phyloP scores from a whole-genome alignment of 208 protist species.

The Leishmania arabica region DNA sequence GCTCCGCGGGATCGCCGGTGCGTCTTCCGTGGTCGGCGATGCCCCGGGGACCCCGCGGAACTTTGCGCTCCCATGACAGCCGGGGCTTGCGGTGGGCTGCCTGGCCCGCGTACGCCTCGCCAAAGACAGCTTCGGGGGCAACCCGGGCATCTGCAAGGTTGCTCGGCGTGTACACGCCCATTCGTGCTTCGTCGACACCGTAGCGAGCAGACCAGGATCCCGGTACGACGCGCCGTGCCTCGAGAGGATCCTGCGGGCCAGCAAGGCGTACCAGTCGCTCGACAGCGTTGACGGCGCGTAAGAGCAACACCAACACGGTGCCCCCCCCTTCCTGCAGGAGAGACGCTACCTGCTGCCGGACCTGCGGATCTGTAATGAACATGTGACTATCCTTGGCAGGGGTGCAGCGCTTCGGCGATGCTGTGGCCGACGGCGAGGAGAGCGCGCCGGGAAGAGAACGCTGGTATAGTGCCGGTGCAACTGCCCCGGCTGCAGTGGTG shows the following conservation, averaged over 20 bases:
- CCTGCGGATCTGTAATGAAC: constrained; percentile 1
- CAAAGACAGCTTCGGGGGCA: constrained; percentile 61
- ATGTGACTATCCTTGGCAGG: constrained; percentile 1
- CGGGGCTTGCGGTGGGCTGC: neutral
- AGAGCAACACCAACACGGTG: constrained; percentile 59
- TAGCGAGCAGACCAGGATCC: constrained; percentile 56
- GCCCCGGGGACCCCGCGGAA: neutral
- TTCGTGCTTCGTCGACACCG: constrained; percentile 56
- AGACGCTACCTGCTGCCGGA: constrained; percentile 41
- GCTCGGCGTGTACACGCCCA: constrained; percentile 64
- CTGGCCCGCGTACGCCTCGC: constrained; percentile 28
- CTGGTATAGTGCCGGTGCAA: neutral
- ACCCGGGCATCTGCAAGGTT: constrained; percentile 52
- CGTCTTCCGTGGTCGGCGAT: neutral
- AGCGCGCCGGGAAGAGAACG: neutral
- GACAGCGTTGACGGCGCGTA: constrained; percentile 61
- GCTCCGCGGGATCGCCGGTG: constrained; percentile 4
- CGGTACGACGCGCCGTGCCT: constrained; percentile 52
- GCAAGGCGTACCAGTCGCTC: constrained; percentile 59
- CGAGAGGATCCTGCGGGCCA: constrained; percentile 66
- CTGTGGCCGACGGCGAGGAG: neutral
- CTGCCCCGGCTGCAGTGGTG: neutral
- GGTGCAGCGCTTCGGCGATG: neutral
- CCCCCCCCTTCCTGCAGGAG: constrained; percentile 45
- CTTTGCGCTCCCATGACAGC: neutral